Conservation (phyloP, 2,329 filamentous ascomycete genomes). For the Aspergillus jensenii region DNA sequence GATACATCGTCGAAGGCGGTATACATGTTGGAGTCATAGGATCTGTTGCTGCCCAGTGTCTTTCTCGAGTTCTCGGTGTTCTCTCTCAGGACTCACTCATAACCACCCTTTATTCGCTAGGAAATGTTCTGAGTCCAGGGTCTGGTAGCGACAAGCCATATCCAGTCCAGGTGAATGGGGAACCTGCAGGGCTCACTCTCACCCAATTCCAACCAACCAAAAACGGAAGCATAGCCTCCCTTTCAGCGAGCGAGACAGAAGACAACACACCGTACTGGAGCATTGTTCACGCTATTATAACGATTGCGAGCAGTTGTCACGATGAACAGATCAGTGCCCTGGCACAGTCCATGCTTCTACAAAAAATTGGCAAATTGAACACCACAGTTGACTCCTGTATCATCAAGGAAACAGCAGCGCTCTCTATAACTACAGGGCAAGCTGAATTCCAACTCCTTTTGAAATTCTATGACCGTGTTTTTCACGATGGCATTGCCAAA, state of each 20-base stretch:
- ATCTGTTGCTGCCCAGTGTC: conserved; percentile 74
- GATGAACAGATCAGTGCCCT: conserved; percentile 92
- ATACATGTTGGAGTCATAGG: conserved; percentile 66
- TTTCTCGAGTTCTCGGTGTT: conserved; percentile 76
- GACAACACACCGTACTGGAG: conserved; percentile 78
- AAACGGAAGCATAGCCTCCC: conserved; percentile 60
- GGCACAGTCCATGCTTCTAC: conserved; percentile 92
- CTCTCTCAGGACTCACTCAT: conserved; percentile 92
- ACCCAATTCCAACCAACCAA: conserved; percentile 33
- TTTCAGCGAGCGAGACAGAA: conserved; percentile 73
- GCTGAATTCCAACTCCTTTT: conserved; percentile 83
- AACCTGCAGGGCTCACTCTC: conserved; percentile 49
- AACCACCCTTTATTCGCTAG: conserved; percentile 92
- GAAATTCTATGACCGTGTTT: conserved; percentile 76
- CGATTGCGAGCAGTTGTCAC: conserved; percentile 76
- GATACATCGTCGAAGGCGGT: conserved; percentile 83
- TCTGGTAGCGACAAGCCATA: conserved; percentile 50
- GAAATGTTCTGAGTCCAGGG: conserved; percentile 84
- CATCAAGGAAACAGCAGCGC: conserved; percentile 73
- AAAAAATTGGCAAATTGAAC: conserved; percentile 87
- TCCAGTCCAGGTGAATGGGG: conserved; percentile 30
- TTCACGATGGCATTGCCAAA: conserved; percentile 69
- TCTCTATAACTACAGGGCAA: conserved; percentile 75
- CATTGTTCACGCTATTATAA: conserved; percentile 92
- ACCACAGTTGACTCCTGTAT: conserved; percentile 79